These are phyloP conservation scores for Hericium coralloides DNA, from an alignment of 768 basidiomycete genomes.

Conservation along the genomic window DNA sequence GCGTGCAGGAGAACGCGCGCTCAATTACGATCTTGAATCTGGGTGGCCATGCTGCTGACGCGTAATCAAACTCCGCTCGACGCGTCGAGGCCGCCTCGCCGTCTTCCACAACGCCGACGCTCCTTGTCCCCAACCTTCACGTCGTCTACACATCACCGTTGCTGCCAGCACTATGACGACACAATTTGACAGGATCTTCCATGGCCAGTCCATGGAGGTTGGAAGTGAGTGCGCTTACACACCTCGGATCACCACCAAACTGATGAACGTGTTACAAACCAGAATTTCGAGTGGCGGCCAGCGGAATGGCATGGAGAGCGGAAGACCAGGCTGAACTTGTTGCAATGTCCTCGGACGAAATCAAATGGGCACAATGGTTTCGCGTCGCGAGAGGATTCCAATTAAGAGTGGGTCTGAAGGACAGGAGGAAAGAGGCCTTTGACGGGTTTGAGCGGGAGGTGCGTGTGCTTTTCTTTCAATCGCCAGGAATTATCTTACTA, in stretches of 20 bases:
- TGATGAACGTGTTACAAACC: neutral
- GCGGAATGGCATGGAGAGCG: slow-evolving; percentile 93
- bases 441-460: slow-evolving; percentile 93
- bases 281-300: slow-evolving; percentile 84
- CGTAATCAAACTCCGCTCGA: neutral
- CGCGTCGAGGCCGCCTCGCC: neutral
- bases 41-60: neutral
- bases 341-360: slow-evolving; percentile 58
- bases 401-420: slow-evolving; percentile 73
- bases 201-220: slow-evolving; percentile 58
- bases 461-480: slow-evolving; percentile 15
- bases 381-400: slow-evolving; percentile 91
- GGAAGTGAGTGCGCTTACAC: slow-evolving; percentile 62
- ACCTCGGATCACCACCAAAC: neutral
- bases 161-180: slow-evolving; percentile 42
- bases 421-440: slow-evolving; percentile 73
- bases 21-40: too few relatives aligned
- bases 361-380: slow-evolving; percentile 88
- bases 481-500: neutral
- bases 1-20: too few relatives aligned
- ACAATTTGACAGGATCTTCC: slow-evolving; percentile 82
- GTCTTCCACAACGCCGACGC: neutral
- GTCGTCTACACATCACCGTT: neutral
- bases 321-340: slow-evolving; percentile 54
- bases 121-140: neutral